Percentiles rank a stretch among this genome's conserved stretches.
Evolutionary conservation across 441 rosid genomes (phyloP).

Genomic region (Mallotus repandus): DNA sequence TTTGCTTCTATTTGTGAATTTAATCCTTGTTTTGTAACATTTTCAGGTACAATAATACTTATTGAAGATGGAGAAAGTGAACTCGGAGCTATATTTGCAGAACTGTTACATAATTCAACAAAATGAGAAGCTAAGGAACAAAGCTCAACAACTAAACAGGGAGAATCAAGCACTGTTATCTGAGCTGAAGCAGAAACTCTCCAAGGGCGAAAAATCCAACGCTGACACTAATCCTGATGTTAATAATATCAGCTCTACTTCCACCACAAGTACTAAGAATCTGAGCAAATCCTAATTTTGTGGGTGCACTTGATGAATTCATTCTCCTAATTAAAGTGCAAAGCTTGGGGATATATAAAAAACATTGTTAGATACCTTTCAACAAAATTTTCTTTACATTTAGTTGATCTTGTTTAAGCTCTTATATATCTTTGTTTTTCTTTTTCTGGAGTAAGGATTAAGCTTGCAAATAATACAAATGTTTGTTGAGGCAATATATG

Average conservation of each 20-base stretch:
- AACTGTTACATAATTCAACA: conserved; percentile 41
- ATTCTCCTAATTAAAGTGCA: not conserved
- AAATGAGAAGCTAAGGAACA: conserved; percentile 47
- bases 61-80: conserved; percentile 36
- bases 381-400: not conserved
- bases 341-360: conserved; percentile 7
- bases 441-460: conserved; percentile 11
- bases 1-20: not conserved
- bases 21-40: too few relatives aligned
- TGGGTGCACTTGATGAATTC: not conserved
- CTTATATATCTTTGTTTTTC: not conserved
- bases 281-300: conserved; percentile 24
- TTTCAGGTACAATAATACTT: conserved; percentile 1
- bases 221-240: conserved; percentile 14
- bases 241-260: conserved; percentile 17
- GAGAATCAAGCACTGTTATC: conserved; percentile 43
- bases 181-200: conserved; percentile 34
- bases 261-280: conserved; percentile 20
- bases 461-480: conserved; percentile 16
- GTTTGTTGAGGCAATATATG: not conserved
- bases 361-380: not conserved
- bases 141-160: conserved; percentile 39
- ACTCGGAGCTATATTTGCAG: conserved; percentile 29
- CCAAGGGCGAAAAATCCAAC: conserved; percentile 17
- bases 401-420: conserved; percentile 2